Evolutionary conservation across 139 green algal species (phyloP).

Genomic region (Parachlorella kessleri): DNA sequence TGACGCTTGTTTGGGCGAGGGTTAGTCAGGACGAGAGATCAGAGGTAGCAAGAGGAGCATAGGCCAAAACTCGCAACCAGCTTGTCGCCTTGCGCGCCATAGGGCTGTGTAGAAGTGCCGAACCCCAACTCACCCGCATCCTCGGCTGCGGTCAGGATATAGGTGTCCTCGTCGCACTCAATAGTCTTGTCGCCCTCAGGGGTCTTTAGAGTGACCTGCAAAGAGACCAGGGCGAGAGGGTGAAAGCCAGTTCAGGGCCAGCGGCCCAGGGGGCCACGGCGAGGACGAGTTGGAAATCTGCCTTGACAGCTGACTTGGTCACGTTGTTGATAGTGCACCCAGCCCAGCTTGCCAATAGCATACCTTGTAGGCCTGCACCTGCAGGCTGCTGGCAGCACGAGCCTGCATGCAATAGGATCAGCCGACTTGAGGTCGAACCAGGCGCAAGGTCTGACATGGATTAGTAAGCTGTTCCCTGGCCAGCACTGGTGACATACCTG

Average conservation of each 20-base stretch:
- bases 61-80: no score
- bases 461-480: no score
- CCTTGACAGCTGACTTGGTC: neutral
- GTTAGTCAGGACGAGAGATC: no score
- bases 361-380: constrained; percentile 58
- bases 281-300: neutral
- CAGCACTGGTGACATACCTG: no score
- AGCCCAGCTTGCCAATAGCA: constrained; percentile 25
- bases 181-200: constrained; percentile 63
- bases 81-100: no score
- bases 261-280: neutral
- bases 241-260: neutral
- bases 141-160: constrained; percentile 83
- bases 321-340: neutral
- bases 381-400: neutral
- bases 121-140: constrained; percentile 1
- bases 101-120: neutral
- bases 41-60: no score
- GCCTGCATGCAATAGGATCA: no score
- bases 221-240: neutral
- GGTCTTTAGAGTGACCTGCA: constrained; percentile 58
- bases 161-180: constrained; percentile 69
- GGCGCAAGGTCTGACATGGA: no score
- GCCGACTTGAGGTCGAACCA: no score
- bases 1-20: no score